Conservation (phyloP, 306 rosid genomes). For the Phaseolus lunatus region DNA sequence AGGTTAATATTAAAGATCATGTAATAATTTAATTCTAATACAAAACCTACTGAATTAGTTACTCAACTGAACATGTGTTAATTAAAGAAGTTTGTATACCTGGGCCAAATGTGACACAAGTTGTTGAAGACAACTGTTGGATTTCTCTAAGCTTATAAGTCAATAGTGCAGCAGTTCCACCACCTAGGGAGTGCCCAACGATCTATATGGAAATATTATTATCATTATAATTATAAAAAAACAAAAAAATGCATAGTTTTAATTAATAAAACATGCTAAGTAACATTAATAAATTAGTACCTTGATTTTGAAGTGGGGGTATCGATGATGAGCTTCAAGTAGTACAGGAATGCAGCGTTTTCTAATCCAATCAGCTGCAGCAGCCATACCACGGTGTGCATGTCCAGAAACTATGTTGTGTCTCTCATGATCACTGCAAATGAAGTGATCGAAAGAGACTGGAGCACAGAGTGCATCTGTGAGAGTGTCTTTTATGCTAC, state of each 20-base stretch:
- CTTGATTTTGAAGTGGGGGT: constrained; percentile 77
- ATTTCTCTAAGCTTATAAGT: constrained; percentile 87
- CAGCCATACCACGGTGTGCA: constrained; percentile 97
- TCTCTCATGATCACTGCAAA: too few species aligned
- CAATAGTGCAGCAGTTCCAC: constrained; percentile 95
- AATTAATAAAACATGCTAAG: not conserved
- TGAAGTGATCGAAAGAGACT: constrained; percentile 90
- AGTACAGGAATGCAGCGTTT: constrained; percentile 74
- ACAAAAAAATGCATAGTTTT: too few species aligned
- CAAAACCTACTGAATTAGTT: not conserved
- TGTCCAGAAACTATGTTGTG: constrained; percentile 84
- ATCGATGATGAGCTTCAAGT: constrained; percentile 69
- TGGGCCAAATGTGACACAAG: constrained; percentile 91
- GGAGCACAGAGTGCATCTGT: constrained; percentile 96
- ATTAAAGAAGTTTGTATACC: constrained; percentile 46
- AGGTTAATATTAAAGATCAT: too few species aligned
- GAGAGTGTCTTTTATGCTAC: constrained; percentile 89
- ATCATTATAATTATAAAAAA: not conserved
- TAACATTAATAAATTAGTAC: constrained; percentile 40
- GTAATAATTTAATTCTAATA: too few species aligned
- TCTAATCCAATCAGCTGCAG: constrained; percentile 93
- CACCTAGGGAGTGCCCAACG: constrained; percentile 95
- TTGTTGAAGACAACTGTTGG: constrained; percentile 63
- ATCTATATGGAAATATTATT: constrained; percentile 52
- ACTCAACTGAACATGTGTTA: not conserved